Evolutionary conservation across 768 basidiomycete species (phyloP), one percentile per base, ranked within the genome.

Genomic region (Pholiota molesta): DNA sequence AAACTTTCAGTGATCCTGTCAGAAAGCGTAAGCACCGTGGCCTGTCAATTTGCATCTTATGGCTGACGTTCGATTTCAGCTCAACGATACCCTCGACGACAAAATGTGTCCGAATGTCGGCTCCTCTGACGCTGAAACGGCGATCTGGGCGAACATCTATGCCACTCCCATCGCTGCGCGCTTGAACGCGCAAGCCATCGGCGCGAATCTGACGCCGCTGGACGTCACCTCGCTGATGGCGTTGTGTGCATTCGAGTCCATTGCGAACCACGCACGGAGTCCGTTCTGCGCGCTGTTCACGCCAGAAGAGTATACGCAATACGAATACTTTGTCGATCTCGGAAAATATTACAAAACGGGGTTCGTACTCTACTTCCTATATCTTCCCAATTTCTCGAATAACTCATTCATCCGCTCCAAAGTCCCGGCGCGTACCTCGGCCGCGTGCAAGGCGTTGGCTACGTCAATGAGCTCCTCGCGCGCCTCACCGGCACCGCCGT

Each of bases 401-500:
- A 10, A 51, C 23, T 54, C 19, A 14, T 26, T 26, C 19, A 11
- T 26, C 29, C 29, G 11, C 0, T 40, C 13, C 28, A 3, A 62
- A 91, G 90, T 19, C 83, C 91, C 62, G 92, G 92, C 3, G 85
- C 86, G 62, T 65, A 72, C 2, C 77, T 94, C 1, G 92, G 93
- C 1, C 87, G 78, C 5, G 86, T 93, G 7, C 91, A 92, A 70
- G 92, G 93, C 33, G 88, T 95, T 3, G 95, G 94, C 6, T 97
- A 91, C 71, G 79, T 92, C 69, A 95, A 94, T 71, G 94, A 96
- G 75, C 83, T 97, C n/a, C 72, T 96, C 21, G 91, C 92, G 0
- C 86, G 95, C 11, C 80, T 97, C 45, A 91, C 88, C 0, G 79
- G 80, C 16, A 73, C 71, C 16, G 83, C 86, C 1, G 89, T 92